Evolutionary conservation across 495 filamentous ascomycete genomes (phyloP), one percentile per base, ranked within the genome.

Genomic region (Lasiosphaeria miniovina): DNA sequence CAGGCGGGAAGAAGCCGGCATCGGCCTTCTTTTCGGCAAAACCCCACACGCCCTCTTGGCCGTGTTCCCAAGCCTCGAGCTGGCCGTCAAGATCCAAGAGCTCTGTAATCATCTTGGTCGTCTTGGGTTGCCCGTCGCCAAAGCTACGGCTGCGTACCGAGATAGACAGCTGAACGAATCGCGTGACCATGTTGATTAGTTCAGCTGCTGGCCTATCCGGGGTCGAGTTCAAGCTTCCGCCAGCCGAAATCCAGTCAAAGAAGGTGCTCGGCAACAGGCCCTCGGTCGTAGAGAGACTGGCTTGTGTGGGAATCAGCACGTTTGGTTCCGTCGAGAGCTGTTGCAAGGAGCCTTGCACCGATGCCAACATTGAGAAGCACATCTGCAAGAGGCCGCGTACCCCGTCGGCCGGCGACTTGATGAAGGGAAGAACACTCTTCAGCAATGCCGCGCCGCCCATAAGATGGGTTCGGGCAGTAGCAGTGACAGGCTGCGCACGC

Each of bases 391-490:
- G 62, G 3, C 67, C 74, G 12, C 73, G 69, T 36, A 74, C 58
- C 3, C 74, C 72, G 10, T 65, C 67, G 8, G 63, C 49, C 1
- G 70, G 68, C 2, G 63, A 41, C 3, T 65, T 56, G n/a, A 60
- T 61, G 1, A 71, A 57, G 4, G 71, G 71, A 1, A 75, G 41
- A 35, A 72, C 64, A 36, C 61, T 75, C 52, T 66, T 70, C 38
- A 77, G 56, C 33, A 80, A 63, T 9, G 77, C 76, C 35, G 76
- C 68, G 4, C 72, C 75, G 6, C 77, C 77, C 67, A 77, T 74
- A 33, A 80, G 64, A 46, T 80, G 77, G 0, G 77, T 76, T 61
- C 69, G 73, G 9, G 75, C 75, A 3, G 70, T 68, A 45, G 24
- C 24, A 24, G 69, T 68, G 61, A 63, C 55, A 33, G 57, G 61